Conservation (phyloP, 148 eudicot genomes). For the Vaccinium darrowii region DNA sequence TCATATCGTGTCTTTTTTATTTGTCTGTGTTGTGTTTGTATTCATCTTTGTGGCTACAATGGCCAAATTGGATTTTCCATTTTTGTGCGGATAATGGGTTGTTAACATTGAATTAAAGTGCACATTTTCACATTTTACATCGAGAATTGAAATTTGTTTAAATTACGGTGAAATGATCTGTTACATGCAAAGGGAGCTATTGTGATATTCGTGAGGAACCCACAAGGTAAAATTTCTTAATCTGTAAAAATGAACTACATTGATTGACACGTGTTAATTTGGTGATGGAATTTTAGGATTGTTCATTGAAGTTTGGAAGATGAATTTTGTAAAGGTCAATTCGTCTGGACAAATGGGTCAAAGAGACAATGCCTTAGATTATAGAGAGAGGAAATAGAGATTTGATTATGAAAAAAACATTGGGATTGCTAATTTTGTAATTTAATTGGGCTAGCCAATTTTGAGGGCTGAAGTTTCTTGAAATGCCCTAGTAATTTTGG, state of each 20-base stretch:
- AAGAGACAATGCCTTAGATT: background rate
- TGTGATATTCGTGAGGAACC: background rate
- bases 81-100: background rate
- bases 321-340: background rate
- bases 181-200: background rate
- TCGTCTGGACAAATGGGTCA: background rate
- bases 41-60: background rate
- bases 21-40: background rate
- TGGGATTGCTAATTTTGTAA: background rate
- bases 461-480: background rate
- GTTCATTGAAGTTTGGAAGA: background rate
- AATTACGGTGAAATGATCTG: background rate
- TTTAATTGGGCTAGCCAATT: slow-evolving; percentile 4
- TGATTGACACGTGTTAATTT: background rate
- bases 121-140: background rate
- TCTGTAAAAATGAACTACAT: background rate
- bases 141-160: background rate
- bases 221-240: background rate
- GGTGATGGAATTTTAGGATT: background rate
- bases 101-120: background rate
- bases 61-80: background rate
- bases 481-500: background rate
- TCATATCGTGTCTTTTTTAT: background rate
- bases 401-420: background rate
- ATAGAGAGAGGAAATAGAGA: background rate